phyloP scores from a whole-genome alignment of 23 red algal genomes.

The Gracilariopsis chorda region DNA sequence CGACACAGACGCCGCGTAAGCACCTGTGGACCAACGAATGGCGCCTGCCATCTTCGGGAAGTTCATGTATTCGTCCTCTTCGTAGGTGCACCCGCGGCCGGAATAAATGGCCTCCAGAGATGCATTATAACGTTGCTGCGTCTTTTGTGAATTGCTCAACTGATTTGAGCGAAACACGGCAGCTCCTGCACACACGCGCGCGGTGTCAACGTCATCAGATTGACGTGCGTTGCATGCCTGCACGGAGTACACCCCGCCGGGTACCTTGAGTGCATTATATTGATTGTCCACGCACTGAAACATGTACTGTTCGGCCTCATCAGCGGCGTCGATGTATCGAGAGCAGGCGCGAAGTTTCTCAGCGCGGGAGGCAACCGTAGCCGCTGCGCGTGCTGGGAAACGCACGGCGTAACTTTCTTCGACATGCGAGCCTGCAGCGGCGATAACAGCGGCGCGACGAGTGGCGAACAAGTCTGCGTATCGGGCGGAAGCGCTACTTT shows the following conservation, averaged over 20 bases:
- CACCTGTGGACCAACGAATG: conserved; percentile 36
- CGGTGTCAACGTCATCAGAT: conserved; percentile 28
- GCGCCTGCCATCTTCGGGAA: conserved; percentile 58
- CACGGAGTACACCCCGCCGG: conserved; percentile 40
- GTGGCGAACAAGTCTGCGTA: conserved; percentile 46
- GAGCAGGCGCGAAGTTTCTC: conserved; percentile 42
- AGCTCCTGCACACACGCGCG: conserved; percentile 23
- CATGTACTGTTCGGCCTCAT: conserved; percentile 20
- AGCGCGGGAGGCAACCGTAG: conserved; percentile 17
- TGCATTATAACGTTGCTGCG: conserved; percentile 50
- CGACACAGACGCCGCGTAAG: conserved; percentile 30
- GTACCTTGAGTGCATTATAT: conserved; percentile 2
- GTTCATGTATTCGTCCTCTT: conserved; percentile 42
- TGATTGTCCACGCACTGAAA: conserved; percentile 19
- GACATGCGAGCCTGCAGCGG: conserved; percentile 20
- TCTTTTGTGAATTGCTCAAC: conserved; percentile 30
- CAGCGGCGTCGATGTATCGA: conserved; percentile 33
- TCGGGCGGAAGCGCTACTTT: not conserved
- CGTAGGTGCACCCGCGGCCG: conserved; percentile 40
- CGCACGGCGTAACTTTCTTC: conserved; percentile 19
- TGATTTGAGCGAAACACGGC: conserved; percentile 1
- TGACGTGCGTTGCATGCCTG: conserved; percentile 2
- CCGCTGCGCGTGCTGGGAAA: conserved; percentile 29
- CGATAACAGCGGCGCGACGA: conserved; percentile 50
- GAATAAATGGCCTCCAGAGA: not conserved